phyloP scores from a whole-genome alignment of 768 basidiomycete species.

The Lactarius vividus region DNA sequence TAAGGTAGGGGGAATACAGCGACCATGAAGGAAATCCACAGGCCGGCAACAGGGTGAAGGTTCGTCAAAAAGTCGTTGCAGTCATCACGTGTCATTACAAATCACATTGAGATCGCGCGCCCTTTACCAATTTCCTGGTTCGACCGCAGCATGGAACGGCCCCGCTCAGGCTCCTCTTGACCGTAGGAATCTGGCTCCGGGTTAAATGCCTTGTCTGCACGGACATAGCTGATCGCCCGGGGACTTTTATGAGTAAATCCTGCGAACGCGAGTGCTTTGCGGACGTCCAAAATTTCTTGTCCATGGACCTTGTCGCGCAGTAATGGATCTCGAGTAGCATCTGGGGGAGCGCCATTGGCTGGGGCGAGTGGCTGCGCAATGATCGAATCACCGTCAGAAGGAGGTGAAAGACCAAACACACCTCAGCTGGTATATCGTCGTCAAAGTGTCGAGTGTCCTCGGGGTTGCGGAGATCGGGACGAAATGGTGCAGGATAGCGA shows the following conservation, averaged over 20 bases:
- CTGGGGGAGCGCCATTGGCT: constrained; percentile 78
- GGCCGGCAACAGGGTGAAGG: neutral
- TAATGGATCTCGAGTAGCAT: constrained; percentile 87
- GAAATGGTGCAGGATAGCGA: constrained; percentile 80
- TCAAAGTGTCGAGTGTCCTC: constrained; percentile 96
- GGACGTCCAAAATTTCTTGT: constrained; percentile 79
- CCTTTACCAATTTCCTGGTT: constrained; percentile 64
- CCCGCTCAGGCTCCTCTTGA: constrained; percentile 49
- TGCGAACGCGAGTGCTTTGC: constrained; percentile 88
- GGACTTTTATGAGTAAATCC: constrained; percentile 91
- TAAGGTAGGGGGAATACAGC: constrained; percentile 21
- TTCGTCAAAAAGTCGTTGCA: constrained; percentile 16
- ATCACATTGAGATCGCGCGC: constrained; percentile 81
- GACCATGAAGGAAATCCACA: constrained; percentile 19
- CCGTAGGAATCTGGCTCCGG: constrained; percentile 50
- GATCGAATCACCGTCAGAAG: constrained; percentile 31
- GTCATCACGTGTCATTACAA: constrained; percentile 21
- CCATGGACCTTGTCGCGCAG: constrained; percentile 85
- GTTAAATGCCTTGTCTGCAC: constrained; percentile 72
- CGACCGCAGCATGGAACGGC: constrained; percentile 62
- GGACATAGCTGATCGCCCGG: constrained; percentile 70
- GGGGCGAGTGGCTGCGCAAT: constrained; percentile 76
- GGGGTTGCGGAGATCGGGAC: constrained; percentile 74
- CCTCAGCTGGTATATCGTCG: constrained; percentile 89
- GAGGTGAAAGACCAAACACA: constrained; percentile 36